Evolutionary conservation across 2,329 filamentous ascomycete genomes (phyloP).

Genomic region (Polychaeton citri): DNA sequence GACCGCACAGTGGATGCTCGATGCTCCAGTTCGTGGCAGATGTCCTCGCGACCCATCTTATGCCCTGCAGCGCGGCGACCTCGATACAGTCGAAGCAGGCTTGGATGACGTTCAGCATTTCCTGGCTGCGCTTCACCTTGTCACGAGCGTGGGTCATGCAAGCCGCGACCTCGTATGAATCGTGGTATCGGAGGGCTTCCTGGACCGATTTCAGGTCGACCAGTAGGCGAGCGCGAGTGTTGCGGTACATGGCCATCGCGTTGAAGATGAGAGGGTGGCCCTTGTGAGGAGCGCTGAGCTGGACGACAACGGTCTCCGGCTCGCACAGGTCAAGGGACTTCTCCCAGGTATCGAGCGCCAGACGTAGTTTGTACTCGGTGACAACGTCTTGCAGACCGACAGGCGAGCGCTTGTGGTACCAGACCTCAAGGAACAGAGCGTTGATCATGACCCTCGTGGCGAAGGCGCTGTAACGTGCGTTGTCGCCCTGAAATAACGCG

Average conservation of each 20-base stretch:
- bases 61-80: slow-evolving; percentile 83
- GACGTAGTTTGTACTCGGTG: slow-evolving; percentile 91
- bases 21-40: slow-evolving; percentile 98
- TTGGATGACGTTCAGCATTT: slow-evolving; percentile 98
- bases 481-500: slow-evolving; percentile 87
- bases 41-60: slow-evolving; percentile 95
- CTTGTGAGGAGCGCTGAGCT: slow-evolving; percentile 86
- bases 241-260: slow-evolving; percentile 91
- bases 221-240: slow-evolving; percentile 80
- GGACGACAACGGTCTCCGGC: slow-evolving; percentile 75
- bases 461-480: slow-evolving; percentile 85
- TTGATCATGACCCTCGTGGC: slow-evolving; percentile 98
- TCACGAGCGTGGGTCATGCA: slow-evolving; percentile 92
- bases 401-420: slow-evolving; percentile 98
- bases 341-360: slow-evolving; percentile 97
- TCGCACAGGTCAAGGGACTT: slow-evolving; percentile 89
- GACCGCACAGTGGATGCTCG: slow-evolving; percentile 88
- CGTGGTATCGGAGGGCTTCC: slow-evolving; percentile 91
- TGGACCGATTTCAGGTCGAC: slow-evolving; percentile 94
- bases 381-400: slow-evolving; percentile 94
- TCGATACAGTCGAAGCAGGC: slow-evolving; percentile 97
- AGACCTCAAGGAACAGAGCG: slow-evolving; percentile 91
- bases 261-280: slow-evolving; percentile 96
- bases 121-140: slow-evolving; percentile 83
- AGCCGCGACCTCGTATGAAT: slow-evolving; percentile 90